phyloP scores from a whole-genome alignment of 2,329 filamentous ascomycete genomes.

The Pseudonectria buxi region DNA sequence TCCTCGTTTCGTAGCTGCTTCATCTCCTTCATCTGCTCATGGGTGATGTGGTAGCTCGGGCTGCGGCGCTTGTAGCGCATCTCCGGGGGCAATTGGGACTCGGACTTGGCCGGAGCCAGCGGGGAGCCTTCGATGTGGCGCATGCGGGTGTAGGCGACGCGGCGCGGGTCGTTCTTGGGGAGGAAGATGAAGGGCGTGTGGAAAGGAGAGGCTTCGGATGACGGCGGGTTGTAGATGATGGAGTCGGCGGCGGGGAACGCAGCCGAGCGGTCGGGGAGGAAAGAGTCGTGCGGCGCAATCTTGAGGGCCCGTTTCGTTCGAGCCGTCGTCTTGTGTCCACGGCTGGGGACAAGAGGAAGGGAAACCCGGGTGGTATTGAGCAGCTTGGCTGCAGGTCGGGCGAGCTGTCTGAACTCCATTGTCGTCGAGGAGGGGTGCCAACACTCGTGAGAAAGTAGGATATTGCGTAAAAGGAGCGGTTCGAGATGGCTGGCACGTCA shows the following conservation, averaged over 20 bases:
- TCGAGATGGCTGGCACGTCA: no score
- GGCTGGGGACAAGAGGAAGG: constrained; percentile 22
- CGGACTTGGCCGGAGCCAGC: constrained; percentile 10
- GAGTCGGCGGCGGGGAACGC: constrained; percentile 27
- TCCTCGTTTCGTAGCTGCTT: constrained; percentile 46
- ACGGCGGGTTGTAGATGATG: constrained; percentile 53
- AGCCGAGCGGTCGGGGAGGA: constrained; percentile 36
- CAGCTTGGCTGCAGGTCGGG: constrained; percentile 29
- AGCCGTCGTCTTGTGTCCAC: constrained; percentile 44
- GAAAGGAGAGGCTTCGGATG: constrained; percentile 48
- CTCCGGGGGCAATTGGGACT: constrained; percentile 27
- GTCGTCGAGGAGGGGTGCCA: constrained; percentile 9
- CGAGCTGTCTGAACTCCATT: constrained; percentile 31
- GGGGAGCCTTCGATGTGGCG: constrained; percentile 29
- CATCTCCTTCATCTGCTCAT: constrained; percentile 54
- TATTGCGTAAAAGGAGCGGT: no score
- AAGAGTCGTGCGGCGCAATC: constrained; percentile 54
- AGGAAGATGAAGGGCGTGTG: constrained; percentile 64
- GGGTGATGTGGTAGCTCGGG: constrained; percentile 45
- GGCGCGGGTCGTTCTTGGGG: constrained; percentile 48
- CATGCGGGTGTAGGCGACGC: constrained; percentile 40
- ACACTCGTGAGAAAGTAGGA: no score
- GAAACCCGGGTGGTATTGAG: constrained; percentile 20
- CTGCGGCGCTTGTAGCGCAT: constrained; percentile 29
- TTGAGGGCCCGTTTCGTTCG: constrained; percentile 53